phyloP scores from a whole-genome alignment of 2,329 filamentous ascomycete species.

The Gnomoniopsis sp. region DNA sequence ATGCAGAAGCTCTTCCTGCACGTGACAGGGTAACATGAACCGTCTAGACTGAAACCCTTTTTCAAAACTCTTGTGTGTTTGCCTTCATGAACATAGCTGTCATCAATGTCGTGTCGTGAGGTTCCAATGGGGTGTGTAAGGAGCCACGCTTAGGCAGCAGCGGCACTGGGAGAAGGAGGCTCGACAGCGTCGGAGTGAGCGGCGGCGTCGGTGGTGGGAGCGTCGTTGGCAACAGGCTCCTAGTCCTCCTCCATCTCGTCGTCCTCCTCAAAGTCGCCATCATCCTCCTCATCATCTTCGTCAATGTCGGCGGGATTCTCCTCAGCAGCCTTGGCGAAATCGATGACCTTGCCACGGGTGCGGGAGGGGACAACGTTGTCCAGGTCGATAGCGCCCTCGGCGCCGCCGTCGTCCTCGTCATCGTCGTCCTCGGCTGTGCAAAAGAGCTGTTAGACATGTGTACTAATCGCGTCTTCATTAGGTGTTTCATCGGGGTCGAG shows the following conservation, averaged over 20 bases:
- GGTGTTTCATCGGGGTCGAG: not conserved
- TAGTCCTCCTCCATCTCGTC: constrained; percentile 68
- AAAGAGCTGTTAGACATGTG: constrained; percentile 17
- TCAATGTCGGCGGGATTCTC: constrained; percentile 73
- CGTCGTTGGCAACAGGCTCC: not conserved
- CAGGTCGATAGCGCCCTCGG: constrained; percentile 86
- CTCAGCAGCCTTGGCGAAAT: constrained; percentile 86
- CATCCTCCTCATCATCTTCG: constrained; percentile 74
- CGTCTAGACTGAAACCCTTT: not conserved
- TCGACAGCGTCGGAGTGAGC: not conserved
- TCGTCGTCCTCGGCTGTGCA: constrained; percentile 41
- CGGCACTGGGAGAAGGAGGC: not conserved
- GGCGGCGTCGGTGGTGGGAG: not conserved
- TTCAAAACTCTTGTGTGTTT: not conserved
- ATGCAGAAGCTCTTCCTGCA: constrained; percentile 1
- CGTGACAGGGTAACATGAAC: not conserved
- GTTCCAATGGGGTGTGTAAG: not conserved
- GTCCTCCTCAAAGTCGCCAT: constrained; percentile 61
- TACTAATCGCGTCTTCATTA: not conserved
- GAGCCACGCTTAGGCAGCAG: not conserved
- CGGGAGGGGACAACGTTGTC: constrained; percentile 88
- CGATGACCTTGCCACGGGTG: constrained; percentile 87
- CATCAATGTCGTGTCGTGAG: constrained; percentile 11
- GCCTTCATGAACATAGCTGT: constrained; percentile 4
- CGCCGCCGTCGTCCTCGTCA: constrained; percentile 74